Percentiles rank a stretch among this genome's conserved stretches.
Conservation (phyloP, 2,329 filamentous ascomycete genomes). For the Dactylellina parvicollis region DNA sequence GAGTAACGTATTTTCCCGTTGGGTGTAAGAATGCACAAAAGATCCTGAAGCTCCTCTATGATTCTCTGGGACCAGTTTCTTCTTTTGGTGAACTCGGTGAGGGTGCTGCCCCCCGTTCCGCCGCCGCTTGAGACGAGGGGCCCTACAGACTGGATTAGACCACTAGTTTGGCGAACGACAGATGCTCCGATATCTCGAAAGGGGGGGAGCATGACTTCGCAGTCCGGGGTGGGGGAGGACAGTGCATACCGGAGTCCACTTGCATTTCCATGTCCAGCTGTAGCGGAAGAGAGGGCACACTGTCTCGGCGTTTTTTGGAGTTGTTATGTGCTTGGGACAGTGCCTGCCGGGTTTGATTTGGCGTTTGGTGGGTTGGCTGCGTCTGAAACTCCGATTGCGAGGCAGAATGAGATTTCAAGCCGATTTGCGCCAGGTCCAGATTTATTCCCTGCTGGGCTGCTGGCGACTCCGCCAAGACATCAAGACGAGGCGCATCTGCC, state of each 20-base stretch:
- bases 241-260: constrained; percentile 39
- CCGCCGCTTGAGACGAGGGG: constrained; percentile 24
- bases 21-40: constrained; percentile 85
- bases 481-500: constrained; percentile 8
- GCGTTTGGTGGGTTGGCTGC: constrained; percentile 21
- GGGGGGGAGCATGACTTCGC: neutral
- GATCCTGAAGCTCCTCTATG: constrained; percentile 87
- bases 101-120: constrained; percentile 62
- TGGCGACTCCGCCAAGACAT: constrained; percentile 41
- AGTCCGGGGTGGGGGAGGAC: neutral
- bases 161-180: neutral
- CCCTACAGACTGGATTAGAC: constrained; percentile 29
- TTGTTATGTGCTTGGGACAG: constrained; percentile 11
- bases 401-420: constrained; percentile 43
- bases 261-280: constrained; percentile 53
- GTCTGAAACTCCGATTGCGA: constrained; percentile 34
- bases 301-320: constrained; percentile 41
- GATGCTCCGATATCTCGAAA: neutral
- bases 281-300: constrained; percentile 36
- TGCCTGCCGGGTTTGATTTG: constrained; percentile 16
- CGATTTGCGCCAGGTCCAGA: constrained; percentile 21
- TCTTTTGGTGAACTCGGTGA: constrained; percentile 74
- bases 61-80: constrained; percentile 87
- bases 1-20: constrained; percentile 85
- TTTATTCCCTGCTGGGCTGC: constrained; percentile 15